phyloP scores from a whole-genome alignment of 2,329 filamentous ascomycete genomes.

The Pseudopithomyces chartarum region DNA sequence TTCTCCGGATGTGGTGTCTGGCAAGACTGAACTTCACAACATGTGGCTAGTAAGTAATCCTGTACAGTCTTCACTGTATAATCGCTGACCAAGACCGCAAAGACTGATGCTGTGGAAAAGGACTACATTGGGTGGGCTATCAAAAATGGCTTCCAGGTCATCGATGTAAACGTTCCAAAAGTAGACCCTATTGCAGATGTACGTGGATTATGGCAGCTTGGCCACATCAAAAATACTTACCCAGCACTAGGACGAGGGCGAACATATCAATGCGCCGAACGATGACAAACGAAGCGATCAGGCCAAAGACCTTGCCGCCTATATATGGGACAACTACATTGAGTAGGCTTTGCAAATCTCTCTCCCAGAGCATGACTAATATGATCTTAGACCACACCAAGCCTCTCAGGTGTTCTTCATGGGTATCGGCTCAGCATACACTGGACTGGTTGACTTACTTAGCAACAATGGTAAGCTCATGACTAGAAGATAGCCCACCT shows the following conservation, averaged over 20 bases:
- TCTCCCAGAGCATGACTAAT: conserved; percentile 7
- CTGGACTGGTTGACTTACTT: conserved; percentile 80
- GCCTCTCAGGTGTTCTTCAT: conserved; percentile 80
- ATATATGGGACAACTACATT: conserved; percentile 97
- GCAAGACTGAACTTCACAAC: conserved; percentile 79
- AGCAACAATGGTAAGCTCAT: conserved; percentile 68
- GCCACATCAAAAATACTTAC: conserved; percentile 8
- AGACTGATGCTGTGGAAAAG: conserved; percentile 81
- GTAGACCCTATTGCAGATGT: conserved; percentile 71
- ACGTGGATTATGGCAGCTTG: conserved; percentile 20
- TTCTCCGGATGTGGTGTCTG: conserved; percentile 59
- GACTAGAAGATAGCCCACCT: neutral
- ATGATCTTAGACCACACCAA: conserved; percentile 55
- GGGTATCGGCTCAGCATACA: conserved; percentile 87
- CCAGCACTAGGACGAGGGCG: conserved; percentile 31
- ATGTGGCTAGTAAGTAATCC: conserved; percentile 77
- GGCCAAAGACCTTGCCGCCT: conserved; percentile 75
- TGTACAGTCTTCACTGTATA: conserved; percentile 34
- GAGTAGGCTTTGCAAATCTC: conserved; percentile 57
- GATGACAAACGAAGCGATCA: conserved; percentile 46
- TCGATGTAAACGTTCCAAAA: conserved; percentile 90
- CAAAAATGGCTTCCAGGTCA: conserved; percentile 76
- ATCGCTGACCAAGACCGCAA: conserved; percentile 48
- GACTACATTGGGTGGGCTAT: conserved; percentile 85
- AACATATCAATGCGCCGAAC: conserved; percentile 55